Conservation (phyloP, 1,139 yeast species). For the Debaryomyces psychrophilus region DNA sequence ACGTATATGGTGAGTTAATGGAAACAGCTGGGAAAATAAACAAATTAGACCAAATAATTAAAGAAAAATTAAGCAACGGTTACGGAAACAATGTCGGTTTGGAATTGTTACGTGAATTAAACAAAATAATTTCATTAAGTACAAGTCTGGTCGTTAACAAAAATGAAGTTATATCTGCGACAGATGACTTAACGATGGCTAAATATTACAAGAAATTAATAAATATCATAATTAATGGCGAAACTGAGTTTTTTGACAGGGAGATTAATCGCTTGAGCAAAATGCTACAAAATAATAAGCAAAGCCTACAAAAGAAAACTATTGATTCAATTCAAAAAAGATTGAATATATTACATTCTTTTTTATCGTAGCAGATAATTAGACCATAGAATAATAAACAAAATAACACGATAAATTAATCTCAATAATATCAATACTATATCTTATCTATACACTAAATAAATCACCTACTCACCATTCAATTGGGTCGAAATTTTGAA, state of each 20-base stretch:
- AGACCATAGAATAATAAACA: too few relatives aligned
- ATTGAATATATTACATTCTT: constrained; percentile 45
- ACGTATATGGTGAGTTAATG: constrained; percentile 50
- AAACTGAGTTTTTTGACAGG: constrained; percentile 45
- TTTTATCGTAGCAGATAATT: background rate
- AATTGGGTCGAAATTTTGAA: constrained; percentile 54
- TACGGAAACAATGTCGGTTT: constrained; percentile 15
- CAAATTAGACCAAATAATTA: constrained; percentile 41
- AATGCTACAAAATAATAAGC: constrained; percentile 43
- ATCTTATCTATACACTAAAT: constrained; percentile 1
- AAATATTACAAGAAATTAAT: constrained; percentile 55
- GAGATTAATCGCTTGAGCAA: constrained; percentile 57
- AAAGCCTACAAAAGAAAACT: constrained; percentile 34
- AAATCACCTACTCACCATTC: constrained; percentile 50
- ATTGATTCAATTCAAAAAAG: constrained; percentile 52
- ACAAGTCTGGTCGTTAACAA: constrained; percentile 13
- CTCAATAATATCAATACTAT: background rate
- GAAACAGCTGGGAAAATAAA: constrained; percentile 58
- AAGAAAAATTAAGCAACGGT: constrained; percentile 6
- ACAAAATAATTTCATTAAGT: constrained; percentile 9
- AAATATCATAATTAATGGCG: constrained; percentile 52
- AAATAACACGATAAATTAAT: background rate
- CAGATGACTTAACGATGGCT: constrained; percentile 24
- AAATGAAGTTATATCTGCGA: constrained; percentile 15
- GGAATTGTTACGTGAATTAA: constrained; percentile 19